These are phyloP conservation scores for Globisporangium canariense DNA, from an alignment of 352 stramenopile genomes.

Conservation along the genomic window DNA sequence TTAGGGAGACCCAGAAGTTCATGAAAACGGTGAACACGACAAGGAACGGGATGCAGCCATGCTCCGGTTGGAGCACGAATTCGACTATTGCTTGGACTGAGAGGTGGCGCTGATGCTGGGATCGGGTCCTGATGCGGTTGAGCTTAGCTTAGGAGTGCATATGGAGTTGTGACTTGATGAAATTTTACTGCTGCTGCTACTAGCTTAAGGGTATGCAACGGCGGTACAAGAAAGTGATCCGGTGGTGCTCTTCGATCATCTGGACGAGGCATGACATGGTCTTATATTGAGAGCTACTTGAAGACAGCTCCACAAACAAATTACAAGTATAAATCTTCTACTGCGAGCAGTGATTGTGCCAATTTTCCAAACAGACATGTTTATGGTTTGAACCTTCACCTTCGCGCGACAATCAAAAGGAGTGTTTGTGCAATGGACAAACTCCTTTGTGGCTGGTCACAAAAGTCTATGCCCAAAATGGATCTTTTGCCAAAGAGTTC, in stretches of 20 bases:
- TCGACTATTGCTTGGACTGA: not conserved
- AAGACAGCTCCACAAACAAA: not conserved
- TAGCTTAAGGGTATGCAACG: not conserved
- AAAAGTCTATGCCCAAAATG: not conserved
- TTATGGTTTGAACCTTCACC: not conserved
- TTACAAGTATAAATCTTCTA: not conserved
- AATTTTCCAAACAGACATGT: not conserved
- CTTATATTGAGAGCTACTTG: not conserved
- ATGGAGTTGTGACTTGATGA: not conserved
- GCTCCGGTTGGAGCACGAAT: not conserved
- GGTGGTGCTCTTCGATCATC: not conserved
- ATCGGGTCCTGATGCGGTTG: not conserved
- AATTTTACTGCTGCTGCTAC: not conserved
- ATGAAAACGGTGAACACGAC: not conserved
- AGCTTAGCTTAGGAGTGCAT: not conserved
- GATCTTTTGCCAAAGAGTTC: not conserved
- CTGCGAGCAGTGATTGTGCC: not conserved
- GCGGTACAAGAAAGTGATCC: not conserved
- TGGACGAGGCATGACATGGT: not conserved
- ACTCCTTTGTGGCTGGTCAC: not conserved
- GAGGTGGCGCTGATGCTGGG: not conserved
- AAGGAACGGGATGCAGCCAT: not conserved
- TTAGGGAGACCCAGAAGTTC: slow-evolving; percentile 35
- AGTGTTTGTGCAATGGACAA: not conserved
- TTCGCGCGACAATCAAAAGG: not conserved